Evolutionary conservation across 805 yeast species (phyloP), one percentile per base, ranked within the genome.

Genomic region (Pichia paraexigua): DNA sequence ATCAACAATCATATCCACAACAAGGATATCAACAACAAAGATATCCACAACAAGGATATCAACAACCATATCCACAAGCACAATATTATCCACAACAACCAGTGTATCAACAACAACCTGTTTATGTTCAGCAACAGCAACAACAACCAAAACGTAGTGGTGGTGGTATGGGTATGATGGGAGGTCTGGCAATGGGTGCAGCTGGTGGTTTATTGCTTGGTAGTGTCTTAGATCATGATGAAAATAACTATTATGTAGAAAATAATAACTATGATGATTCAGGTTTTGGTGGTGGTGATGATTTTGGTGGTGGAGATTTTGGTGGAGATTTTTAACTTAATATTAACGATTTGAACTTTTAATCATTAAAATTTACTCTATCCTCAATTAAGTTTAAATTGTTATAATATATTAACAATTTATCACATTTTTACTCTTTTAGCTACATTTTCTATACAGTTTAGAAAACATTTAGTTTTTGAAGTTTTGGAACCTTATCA

Each of bases 101-200:
- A 48, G 6, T 52, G 17, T 42, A 52, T 25, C 53, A 24, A 32
- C 58, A 48, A 30, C 58, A 52, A 46, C 57, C 48, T 24, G 41
- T 44, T 41, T 45, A 50, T 21, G 53, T 48, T 3, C 42, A 41
- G 28, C 50, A 49, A 32, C 50, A 43, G 22, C 45, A 47, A 21
- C 17, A 28, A 15, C 21, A 28, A 20, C n/a, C 43, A 5, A 50
- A 63, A 22, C 53, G 61, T 61, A 65, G 64, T 45, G 58, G 63
- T 45, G 58, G 63, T 43, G 63, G 62, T 10, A 42, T 59, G 56
- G 63, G 63, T 13, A 45, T 59, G 56, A 28, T 61, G 48, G 68
- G 69, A 6, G 68, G 71, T 46, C 60, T 63, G n/a, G 70, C 69
- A 4, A 56, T 64, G 5, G 71, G 71, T 45, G 60, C 62, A 11